A percentile compares a stretch with the other conserved stretches of the same genome.
These are phyloP conservation scores for Dissophora ornata DNA, from an alignment of 192 early-diverging fungal species.

Conservation along the genomic window DNA sequence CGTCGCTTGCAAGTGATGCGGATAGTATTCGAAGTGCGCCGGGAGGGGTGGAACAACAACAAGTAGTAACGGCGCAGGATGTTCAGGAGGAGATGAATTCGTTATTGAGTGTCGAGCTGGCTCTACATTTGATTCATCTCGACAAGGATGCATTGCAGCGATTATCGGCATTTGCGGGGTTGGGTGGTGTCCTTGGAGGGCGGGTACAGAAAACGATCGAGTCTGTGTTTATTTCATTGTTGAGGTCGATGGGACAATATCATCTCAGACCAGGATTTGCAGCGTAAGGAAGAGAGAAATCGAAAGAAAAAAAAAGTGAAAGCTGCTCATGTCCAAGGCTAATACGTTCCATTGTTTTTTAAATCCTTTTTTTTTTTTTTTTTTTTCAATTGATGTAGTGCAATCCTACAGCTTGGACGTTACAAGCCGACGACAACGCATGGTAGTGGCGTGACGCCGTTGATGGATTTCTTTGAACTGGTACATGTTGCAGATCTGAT, in stretches of 20 bases:
- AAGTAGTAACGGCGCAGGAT: conserved; percentile 34
- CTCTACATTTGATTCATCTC: conserved; percentile 86
- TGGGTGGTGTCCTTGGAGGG: conserved; percentile 68
- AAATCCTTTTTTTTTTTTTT: background rate
- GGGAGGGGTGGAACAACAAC: conserved; percentile 20
- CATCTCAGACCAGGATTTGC: conserved; percentile 82
- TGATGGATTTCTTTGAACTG: conserved; percentile 91
- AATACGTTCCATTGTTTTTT: background rate
- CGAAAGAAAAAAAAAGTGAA: too few relatives aligned
- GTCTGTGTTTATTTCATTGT: conserved; percentile 77
- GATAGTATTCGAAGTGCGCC: conserved; percentile 53
- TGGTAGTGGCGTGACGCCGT: conserved; percentile 66
- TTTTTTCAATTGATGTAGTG: conserved; percentile 43
- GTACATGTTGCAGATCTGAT: conserved; percentile 94
- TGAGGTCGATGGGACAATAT: conserved; percentile 75
- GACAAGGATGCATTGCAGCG: conserved; percentile 84
- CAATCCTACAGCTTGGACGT: conserved; percentile 55
- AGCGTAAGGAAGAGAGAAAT: conserved; percentile 46
- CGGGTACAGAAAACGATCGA: conserved; percentile 80
- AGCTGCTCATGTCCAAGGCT: too few relatives aligned
- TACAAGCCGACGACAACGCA: conserved; percentile 58
- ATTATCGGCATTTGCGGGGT: conserved; percentile 69
- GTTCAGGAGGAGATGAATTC: conserved; percentile 67
- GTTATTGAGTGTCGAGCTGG: conserved; percentile 82
- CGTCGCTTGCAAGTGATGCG: conserved; percentile 54